Base-by-base conservation (phyloP, 2,329 filamentous ascomycete species). In the Arthrobotrys sphaeroides region DNA sequence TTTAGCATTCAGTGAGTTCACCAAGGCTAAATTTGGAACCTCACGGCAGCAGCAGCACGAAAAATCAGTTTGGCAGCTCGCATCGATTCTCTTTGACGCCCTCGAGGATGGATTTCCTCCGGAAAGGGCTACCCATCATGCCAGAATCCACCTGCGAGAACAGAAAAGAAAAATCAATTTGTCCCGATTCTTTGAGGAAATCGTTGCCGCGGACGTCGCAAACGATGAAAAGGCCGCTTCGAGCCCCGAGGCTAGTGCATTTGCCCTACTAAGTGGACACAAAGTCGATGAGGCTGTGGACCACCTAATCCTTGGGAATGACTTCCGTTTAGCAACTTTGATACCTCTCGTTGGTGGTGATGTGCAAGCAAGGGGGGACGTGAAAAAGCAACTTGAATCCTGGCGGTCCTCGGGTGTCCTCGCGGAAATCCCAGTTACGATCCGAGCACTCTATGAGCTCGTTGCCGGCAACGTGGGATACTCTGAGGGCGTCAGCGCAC, bases 401-500 rank as follows among this genome's bases (percentile, higher is more conserved):
- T 99, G 95, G 95, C 89, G 90, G 36, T 88, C 91, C 26, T 89
- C 92, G 36, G 92, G 93, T 80, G 88, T 94, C 51, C 87, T 96
- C 16, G 92, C 93, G 0, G 96, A 99, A 82, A 93, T 99, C 82
- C 89, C 88, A 13, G 90, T 95, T 78, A 86, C 92, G 0, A 88
- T 97, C 47, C 90, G 95, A 65, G 90, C 94, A 6, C 85, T 99
- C 33, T 99, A 97, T 81, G 93, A 96, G 82, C 86, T 99, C 26
- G 85, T 97, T 9, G 89, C 92, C 28, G 95, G 96, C 38, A 95
- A 97, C 78, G 90, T 92, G n/a, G 90, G 92, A 77, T 88, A 90
- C 26, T 94, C 92, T 73, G 88, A 93, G 78, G 95, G 94, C 9
- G 90, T 91, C 80, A 90, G 89, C 78, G 89, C 88, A 5, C 88